Base-by-base conservation (phyloP, 2,329 filamentous ascomycete species). In the Alternaria sp. region DNA sequence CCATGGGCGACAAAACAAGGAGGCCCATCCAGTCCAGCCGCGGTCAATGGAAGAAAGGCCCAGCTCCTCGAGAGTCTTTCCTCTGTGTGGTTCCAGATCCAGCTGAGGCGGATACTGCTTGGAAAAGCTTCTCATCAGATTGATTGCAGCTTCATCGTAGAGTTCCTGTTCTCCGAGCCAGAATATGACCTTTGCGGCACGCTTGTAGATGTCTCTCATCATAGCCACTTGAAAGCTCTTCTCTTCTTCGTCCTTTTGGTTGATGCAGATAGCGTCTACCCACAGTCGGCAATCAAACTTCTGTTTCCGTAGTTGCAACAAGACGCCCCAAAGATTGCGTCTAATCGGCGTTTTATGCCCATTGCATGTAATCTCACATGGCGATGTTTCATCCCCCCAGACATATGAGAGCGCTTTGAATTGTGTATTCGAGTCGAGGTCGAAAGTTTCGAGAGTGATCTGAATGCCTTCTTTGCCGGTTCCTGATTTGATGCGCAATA, bases 161-260 rank as follows among this genome's bases (percentile, higher is more conserved):
- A 4, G 1, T 40, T 62, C 44, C 32, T 62, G 34, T 40, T 57
- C 12, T 43, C 62, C 59, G 38, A 64, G 62, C 62, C 62, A 64
- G 41, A 59, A 56, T 44, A 61, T 56, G 9, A 59, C 59, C 3
- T 59, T 61, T 8, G 43, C 38, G 18, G 62, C 62, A 36, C 32
- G 45, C 44, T 50, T 62, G 48, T 60, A 65, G 18, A 65, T 62
- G 11, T 59, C 43, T 32, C 55, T 16, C 62, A 65, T 65, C 59
- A 62, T 57, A 40, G 46, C 45, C 41, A 62, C 62, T 12, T 65
- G 62, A 14, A 41, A 10, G 9, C 46, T 28, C 40, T 59, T 62
- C 40, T 65, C 62, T 27, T 54, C 28, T 9, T 57, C 43, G 16
- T 62, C 54, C 8, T 49, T 9, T 22, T 54, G 52, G 7, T 30